Conservation (phyloP, 2,329 filamentous ascomycete genomes). For the Plectosphaerella cucumerina region DNA sequence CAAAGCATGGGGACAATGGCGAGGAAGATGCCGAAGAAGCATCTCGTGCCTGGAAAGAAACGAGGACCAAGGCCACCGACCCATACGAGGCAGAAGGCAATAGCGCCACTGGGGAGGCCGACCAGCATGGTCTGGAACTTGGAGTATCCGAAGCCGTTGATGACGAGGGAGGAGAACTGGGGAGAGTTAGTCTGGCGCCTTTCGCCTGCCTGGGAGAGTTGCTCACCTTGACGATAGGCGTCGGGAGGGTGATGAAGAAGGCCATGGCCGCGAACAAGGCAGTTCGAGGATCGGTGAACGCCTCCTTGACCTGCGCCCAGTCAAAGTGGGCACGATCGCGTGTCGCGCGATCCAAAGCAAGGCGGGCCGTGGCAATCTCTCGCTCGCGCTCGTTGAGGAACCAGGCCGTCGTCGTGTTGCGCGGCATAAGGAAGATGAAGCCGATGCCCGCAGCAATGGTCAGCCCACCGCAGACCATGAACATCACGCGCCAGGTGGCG, state of each 20-base stretch:
- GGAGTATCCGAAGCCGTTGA: slow-evolving; percentile 11
- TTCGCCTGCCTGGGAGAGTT: too few relatives aligned
- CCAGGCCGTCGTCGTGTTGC: slow-evolving; percentile 6
- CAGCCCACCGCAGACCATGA: slow-evolving; percentile 14
- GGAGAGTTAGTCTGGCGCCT: not conserved
- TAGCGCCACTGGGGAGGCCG: slow-evolving; percentile 5
- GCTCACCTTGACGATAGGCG: slow-evolving; percentile 15
- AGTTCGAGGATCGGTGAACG: slow-evolving; percentile 8
- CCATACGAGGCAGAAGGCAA: slow-evolving; percentile 7
- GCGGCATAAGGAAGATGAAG: slow-evolving; percentile 5
- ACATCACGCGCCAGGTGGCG: slow-evolving; percentile 14
- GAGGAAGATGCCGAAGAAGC: slow-evolving; percentile 16
- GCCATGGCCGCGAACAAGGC: slow-evolving; percentile 15
- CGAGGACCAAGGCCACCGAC: slow-evolving; percentile 13
- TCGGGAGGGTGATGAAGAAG: slow-evolving; percentile 14
- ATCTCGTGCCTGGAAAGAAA: slow-evolving; percentile 12
- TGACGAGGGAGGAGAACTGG: slow-evolving; percentile 9
- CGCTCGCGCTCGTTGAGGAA: slow-evolving; percentile 6
- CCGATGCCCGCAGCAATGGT: slow-evolving; percentile 2
- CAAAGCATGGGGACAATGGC: slow-evolving; percentile 7
- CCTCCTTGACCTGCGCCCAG: slow-evolving; percentile 13
- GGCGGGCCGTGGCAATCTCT: slow-evolving; percentile 3
- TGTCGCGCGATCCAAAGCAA: slow-evolving; percentile 14
- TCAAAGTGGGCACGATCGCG: slow-evolving; percentile 13
- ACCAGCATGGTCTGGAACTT: slow-evolving; percentile 12